Base-by-base conservation (phyloP, 768 basidiomycete species). In the Auricularia auricula-judae region DNA sequence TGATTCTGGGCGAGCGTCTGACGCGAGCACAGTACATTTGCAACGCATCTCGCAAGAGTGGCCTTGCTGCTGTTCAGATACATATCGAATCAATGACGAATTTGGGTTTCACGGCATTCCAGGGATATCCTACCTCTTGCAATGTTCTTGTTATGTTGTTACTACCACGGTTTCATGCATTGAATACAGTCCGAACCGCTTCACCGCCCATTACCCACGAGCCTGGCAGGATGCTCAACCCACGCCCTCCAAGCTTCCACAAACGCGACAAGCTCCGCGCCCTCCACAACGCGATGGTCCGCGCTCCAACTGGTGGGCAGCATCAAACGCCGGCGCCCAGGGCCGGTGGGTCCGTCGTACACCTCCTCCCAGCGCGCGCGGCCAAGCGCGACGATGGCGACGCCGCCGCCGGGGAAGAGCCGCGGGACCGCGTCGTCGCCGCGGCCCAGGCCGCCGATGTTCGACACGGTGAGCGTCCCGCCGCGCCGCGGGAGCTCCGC, bases 201-300 rank as follows among this genome's bases (percentile, higher is more conserved):
- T 77, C 68, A 80, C 12, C 80, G 69, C 0, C 76, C 77, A 58
- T 80, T 80, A 3, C 69, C 89, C 68, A 91, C 81, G 66, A 92
- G 70, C 72, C 87, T 78, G 72, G 81, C 83, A 2, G 93, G 93
- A 1, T 75, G 72, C 75, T 93, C 91, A 16, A 93, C 88, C 79
- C 85, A 91, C 16, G 75, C 77, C 66, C 91, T 83, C 92, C 92
- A 95, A 53, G 80, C 78, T 76, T 93, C 91, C 66, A 92, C 88
- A 72, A 95, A 92, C 67, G 89, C 91, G 63, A 89, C 91, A 66
- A 95, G 72, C 76, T 95, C 92, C 1, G 91, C 92, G 3, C 92
- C 92, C 72, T 95, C 92, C 10, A 93, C 85, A 5, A 95, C 85
- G 16, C 92, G 77, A 74, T 95, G 93, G 68, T 95, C 92, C 60